A percentile compares a stretch with the other conserved stretches of the same genome.
Evolutionary conservation across 805 yeast species (phyloP).

Genomic region (Cyberlindnera samutprakarnensis): DNA sequence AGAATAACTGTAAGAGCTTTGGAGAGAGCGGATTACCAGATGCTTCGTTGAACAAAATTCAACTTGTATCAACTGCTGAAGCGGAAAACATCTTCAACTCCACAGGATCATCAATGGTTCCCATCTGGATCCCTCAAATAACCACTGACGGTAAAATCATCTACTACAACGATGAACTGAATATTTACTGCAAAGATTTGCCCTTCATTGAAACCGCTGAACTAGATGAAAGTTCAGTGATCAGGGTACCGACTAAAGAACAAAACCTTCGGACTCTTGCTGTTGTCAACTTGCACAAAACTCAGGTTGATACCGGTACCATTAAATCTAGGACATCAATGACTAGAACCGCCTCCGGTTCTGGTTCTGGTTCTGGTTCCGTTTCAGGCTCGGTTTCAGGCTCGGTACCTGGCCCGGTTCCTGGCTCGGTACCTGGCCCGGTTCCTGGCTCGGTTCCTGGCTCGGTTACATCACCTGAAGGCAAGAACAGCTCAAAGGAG

Average conservation of each 20-base stretch:
- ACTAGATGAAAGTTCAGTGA: constrained; percentile 25
- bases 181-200: constrained; percentile 48
- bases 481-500: constrained; percentile 8
- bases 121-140: constrained; percentile 58
- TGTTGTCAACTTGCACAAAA: constrained; percentile 19
- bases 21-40: constrained; percentile 7
- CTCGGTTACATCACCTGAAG: constrained; percentile 3
- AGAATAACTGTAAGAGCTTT: background rate
- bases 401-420: too few species aligned
- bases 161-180: constrained; percentile 53
- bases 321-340: constrained; percentile 15
- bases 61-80: constrained; percentile 28
- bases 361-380: too few species aligned
- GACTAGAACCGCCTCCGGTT: background rate
- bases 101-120: constrained; percentile 26
- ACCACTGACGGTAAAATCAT: constrained; percentile 47
- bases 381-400: too few species aligned
- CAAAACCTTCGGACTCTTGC: constrained; percentile 9
- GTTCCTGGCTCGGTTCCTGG: too few species aligned
- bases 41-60: constrained; percentile 12
- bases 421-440: too few species aligned
- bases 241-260: constrained; percentile 13
- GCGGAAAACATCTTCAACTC: constrained; percentile 30
- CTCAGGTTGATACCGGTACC: constrained; percentile 18
- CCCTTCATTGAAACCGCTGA: constrained; percentile 42